Conservation (phyloP, 2,329 filamentous ascomycete genomes). For the Fusarium oligoseptatum region DNA sequence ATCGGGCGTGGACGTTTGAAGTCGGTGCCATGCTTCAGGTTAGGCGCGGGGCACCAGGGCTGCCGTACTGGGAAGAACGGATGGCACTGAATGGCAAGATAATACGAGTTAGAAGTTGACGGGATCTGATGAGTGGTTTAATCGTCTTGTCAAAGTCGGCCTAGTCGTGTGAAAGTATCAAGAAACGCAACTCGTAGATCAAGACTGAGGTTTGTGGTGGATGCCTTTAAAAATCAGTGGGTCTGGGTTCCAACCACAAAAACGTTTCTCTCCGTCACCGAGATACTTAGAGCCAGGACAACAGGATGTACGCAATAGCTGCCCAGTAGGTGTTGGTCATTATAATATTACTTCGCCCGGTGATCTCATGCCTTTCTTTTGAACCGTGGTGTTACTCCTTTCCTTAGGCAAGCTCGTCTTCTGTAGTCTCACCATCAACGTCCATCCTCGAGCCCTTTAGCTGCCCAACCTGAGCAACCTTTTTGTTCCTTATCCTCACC, state of each 20-base stretch:
- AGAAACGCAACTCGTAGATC: conserved; percentile 10
- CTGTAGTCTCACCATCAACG: conserved; percentile 21
- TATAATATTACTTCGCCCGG: background rate
- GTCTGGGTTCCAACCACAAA: conserved; percentile 15
- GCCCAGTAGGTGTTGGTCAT: background rate
- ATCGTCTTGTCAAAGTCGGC: background rate
- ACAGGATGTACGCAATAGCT: background rate
- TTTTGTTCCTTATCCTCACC: conserved; percentile 1
- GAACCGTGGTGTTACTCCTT: background rate
- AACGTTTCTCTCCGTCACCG: background rate
- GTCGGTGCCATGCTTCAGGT: conserved; percentile 64
- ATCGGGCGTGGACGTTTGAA: conserved; percentile 76
- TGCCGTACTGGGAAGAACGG: too few relatives aligned
- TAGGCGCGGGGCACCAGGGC: background rate
- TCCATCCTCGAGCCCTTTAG: conserved; percentile 22
- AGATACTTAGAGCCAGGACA: background rate
- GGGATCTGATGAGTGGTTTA: background rate
- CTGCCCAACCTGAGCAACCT: background rate
- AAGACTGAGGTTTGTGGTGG: conserved; percentile 25
- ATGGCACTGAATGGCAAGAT: background rate
- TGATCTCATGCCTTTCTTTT: background rate
- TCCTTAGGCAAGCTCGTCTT: conserved; percentile 13
- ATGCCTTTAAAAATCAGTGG: conserved; percentile 37
- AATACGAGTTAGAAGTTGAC: background rate
- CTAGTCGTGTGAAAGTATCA: background rate